A percentile compares a stretch with the other conserved stretches of the same genome.
phyloP scores from a whole-genome alignment of 257 asterid genomes.

The Verbascum thapsus region DNA sequence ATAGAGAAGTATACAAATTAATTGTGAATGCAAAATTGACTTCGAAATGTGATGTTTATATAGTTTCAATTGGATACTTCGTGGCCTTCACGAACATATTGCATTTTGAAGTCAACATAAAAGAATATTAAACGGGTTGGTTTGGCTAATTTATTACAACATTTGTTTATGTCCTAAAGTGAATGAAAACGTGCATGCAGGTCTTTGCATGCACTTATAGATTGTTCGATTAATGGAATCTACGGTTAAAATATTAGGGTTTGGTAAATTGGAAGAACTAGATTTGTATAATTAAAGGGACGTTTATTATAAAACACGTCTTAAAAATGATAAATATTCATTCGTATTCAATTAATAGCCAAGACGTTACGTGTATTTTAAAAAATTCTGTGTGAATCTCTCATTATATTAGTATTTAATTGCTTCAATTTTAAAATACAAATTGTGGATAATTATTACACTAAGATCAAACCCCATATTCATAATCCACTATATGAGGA shows the following conservation, averaged over 20 bases:
- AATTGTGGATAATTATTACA: no score
- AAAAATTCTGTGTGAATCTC: no score
- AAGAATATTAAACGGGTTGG: constrained; percentile 5
- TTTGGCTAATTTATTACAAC: constrained; percentile 12
- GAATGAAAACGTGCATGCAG: constrained; percentile 37
- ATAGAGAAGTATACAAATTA: neutral
- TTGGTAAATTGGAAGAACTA: constrained; percentile 7
- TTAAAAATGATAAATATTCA: no score
- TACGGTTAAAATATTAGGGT: neutral
- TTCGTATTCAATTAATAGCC: no score
- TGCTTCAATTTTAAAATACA: no score
- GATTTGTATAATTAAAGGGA: neutral
- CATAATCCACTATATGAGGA: no score
- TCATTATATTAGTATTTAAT: no score
- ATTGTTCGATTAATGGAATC: constrained; percentile 30
- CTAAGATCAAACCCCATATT: no score
- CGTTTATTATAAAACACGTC: no score
- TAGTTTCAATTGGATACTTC: constrained; percentile 30
- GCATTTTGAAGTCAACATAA: constrained; percentile 34
- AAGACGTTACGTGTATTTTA: no score
- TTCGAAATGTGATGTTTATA: constrained; percentile 30
- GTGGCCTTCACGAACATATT: constrained; percentile 46
- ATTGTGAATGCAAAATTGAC: constrained; percentile 25
- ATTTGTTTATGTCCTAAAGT: constrained; percentile 28
- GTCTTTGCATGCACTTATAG: constrained; percentile 21